Evolutionary conservation across 306 rosid genomes (phyloP).

Genomic region (Vigna reflexopilosa): DNA sequence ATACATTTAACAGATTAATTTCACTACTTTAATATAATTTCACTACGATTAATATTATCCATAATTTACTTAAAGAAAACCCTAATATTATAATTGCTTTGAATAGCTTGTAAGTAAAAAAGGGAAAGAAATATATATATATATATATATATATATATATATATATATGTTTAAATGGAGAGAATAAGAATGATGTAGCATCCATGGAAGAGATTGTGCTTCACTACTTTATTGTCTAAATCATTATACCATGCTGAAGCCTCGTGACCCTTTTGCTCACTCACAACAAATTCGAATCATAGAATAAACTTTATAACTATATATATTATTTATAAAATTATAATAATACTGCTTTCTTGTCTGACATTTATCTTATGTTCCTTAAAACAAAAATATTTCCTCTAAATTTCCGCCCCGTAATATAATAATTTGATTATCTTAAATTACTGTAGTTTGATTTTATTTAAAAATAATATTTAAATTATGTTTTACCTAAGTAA

Average conservation of each 20-base stretch:
- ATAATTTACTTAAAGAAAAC: neutral
- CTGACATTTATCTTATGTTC: no score
- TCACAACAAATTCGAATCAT: neutral
- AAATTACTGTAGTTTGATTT: no score
- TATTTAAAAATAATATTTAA: no score
- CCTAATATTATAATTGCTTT: neutral
- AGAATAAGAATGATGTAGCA: neutral
- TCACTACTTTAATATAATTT: no score
- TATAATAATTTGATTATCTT: no score
- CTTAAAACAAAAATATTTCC: neutral
- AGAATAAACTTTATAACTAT: slow-evolving; percentile 16
- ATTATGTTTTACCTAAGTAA: no score
- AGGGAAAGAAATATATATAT: neutral
- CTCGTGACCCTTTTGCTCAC: neutral
- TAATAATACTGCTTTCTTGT: neutral
- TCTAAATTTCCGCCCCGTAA: neutral
- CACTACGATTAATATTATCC: no score
- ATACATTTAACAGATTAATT: no score
- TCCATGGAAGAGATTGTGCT: neutral
- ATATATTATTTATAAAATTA: neutral
- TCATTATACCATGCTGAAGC: neutral
- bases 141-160: no score
- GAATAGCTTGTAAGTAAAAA: neutral
- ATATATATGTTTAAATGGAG: neutral
- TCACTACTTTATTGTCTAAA: neutral